These are phyloP conservation scores for Micromonas pusilla DNA, from an alignment of 139 green algal species.

Conservation along the genomic window DNA sequence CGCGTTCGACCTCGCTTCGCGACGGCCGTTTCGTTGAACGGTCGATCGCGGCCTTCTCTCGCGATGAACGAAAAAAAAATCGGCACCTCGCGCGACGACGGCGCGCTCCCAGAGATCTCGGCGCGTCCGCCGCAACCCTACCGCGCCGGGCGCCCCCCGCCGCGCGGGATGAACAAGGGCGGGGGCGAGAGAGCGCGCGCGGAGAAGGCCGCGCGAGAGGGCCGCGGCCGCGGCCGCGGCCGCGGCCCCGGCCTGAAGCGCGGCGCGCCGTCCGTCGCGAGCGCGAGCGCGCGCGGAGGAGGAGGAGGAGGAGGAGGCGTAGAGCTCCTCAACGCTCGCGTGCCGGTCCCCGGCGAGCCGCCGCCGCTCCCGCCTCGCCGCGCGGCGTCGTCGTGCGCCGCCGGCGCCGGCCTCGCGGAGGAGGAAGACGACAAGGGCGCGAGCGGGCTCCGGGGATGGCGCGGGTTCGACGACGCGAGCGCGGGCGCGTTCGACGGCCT, in stretches of 20 bases:
- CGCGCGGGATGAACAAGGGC: neutral
- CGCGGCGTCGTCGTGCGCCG: too few species aligned
- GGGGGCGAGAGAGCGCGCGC: neutral
- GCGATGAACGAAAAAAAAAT: too few species aligned
- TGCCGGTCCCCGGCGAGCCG: neutral
- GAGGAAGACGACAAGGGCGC: neutral
- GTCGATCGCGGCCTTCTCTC: too few species aligned
- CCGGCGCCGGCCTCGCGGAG: neutral
- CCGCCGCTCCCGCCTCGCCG: neutral
- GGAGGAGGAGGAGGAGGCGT: neutral
- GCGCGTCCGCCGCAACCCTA: too few species aligned
- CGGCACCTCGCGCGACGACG: too few species aligned
- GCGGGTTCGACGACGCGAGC: neutral
- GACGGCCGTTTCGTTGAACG: too few species aligned
- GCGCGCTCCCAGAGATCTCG: too few species aligned
- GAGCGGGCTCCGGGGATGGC: neutral
- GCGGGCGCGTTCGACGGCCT: conserved; percentile 3
- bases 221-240: too few species aligned
- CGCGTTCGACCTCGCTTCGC: too few species aligned
- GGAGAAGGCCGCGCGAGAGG: neutral
- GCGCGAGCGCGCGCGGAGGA: neutral
- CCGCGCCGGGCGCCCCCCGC: too few species aligned
- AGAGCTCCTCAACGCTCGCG: neutral
- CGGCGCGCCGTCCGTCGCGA: neutral
- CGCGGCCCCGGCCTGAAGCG: neutral